phyloP scores from a whole-genome alignment of 1,139 yeast species.

The Lodderomyces elongisporus region DNA sequence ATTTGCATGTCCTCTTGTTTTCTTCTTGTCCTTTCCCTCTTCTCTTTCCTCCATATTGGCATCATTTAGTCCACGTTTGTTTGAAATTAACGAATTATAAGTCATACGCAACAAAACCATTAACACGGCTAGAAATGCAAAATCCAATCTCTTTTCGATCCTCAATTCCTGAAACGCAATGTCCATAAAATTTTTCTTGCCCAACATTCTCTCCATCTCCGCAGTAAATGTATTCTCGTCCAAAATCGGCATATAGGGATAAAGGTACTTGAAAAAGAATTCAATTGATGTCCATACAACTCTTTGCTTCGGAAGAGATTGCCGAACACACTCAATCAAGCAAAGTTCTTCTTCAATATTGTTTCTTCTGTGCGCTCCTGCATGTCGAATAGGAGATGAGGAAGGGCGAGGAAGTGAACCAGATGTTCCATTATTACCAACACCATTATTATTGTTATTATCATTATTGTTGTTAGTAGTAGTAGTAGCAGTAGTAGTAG shows the following conservation, averaged over 20 bases:
- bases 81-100: constrained; percentile 30
- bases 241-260: constrained; percentile 34
- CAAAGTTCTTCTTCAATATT: constrained; percentile 28
- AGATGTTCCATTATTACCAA: background rate
- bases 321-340: constrained; percentile 27
- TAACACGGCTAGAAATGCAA: constrained; percentile 29
- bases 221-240: constrained; percentile 26
- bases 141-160: constrained; percentile 28
- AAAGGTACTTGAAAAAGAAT: constrained; percentile 26
- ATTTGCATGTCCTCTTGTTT: constrained; percentile 15
- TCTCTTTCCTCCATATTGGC: constrained; percentile 21
- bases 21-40: no score
- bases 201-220: constrained; percentile 23
- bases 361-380: constrained; percentile 13
- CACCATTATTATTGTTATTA: no score
- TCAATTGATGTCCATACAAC: constrained; percentile 29
- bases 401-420: background rate
- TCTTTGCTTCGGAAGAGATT: constrained; percentile 28
- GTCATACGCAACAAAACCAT: constrained; percentile 26
- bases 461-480: no score
- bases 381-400: background rate
- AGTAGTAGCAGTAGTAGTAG: background rate
- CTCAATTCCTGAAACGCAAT: constrained; percentile 12
- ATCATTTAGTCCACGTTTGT: constrained; percentile 17
- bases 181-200: constrained; percentile 19